Base-by-base conservation (phyloP, 345 rosid species). In the Cardamine occulta region DNA sequence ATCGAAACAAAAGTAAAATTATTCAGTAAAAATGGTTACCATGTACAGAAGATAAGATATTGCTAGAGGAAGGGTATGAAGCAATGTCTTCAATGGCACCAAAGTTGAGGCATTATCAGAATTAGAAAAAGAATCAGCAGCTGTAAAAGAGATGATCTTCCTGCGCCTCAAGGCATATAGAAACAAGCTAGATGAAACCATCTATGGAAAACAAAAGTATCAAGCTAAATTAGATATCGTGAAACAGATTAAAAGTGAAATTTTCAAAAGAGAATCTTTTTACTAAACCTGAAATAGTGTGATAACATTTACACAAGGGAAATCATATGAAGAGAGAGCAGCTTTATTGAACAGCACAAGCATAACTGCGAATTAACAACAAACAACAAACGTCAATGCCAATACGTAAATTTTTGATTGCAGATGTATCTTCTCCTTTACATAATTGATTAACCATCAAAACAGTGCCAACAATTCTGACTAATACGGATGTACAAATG, bases 341-440 rank as follows among this genome's bases (percentile, higher is more conserved):
- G 99, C 99, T 88, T 93, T 96, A 74, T 96, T 96, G 88, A 96
- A 93, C 80, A 95, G 73, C 45, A 96, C 82, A 68, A 96, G 85
- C 74, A 96, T 90, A 78, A 93, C 99, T 96, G 93, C 79, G 74
- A 70, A 69, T 73, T 26, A 24, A 78, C 63, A 52, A 15, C 29
- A 32, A 0, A 37, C 2, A 7, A 66, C 40, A 71, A 49, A 11
- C 29, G 7, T 73, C 57, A 72, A 65, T 11, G 31, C 32, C 44
- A 63, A 70, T 9, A 42, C 23, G 42, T 42, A 53, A 39, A 59
- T 13, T 51, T 65, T 10, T 21, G 53, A 63, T 39, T 26, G 2
- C 3, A 4, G 4, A 26, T 26, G 28, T 26, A 26, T 26, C 28
- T 26, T 26, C 28, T 26, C 28, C 28, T 26, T 26, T n/a, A n/a